Evolutionary conservation across 2,329 filamentous ascomycete species (phyloP).

Genomic region (Parastagonospora avenae): DNA sequence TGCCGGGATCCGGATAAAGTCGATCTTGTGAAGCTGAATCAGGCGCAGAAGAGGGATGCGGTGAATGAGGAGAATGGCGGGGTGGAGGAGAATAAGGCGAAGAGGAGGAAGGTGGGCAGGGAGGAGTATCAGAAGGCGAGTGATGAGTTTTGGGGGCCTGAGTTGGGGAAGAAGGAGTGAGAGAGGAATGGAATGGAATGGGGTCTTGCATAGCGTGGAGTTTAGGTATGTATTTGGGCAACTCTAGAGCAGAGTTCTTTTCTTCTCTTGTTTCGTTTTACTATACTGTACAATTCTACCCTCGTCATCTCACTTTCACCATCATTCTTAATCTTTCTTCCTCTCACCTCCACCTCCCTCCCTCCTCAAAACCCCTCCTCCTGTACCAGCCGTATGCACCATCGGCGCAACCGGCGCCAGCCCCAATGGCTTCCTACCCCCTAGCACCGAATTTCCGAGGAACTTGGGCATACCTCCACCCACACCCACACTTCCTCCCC

Average conservation of each 20-base stretch:
- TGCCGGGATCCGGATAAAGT: conserved; percentile 76
- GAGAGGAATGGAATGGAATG: neutral
- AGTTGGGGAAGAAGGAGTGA: conserved; percentile 21
- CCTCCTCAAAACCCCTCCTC: conserved; percentile 5
- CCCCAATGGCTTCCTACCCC: conserved; percentile 12
- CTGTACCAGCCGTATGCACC: conserved; percentile 8
- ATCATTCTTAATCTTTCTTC: neutral
- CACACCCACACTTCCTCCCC: neutral
- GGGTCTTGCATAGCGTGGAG: conserved; percentile 15
- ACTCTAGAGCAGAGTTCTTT: neutral
- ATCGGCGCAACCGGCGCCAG: conserved; percentile 31
- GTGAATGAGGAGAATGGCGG: conserved; percentile 31
- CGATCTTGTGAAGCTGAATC: conserved; percentile 72
- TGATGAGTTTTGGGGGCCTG: conserved; percentile 54
- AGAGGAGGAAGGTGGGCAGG: conserved; percentile 51
- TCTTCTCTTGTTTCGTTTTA: neutral
- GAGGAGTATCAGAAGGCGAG: conserved; percentile 52
- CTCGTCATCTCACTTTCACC: neutral
- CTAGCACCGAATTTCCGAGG: conserved; percentile 21
- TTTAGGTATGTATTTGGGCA: neutral
- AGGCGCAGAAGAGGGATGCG: conserved; percentile 59
- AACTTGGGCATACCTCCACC: neutral
- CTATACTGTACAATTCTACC: neutral
- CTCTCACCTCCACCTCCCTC: neutral
- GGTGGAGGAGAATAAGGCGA: conserved; percentile 50